A percentile compares a stretch with the other conserved stretches of the same genome.
Evolutionary conservation across 371 early-diverging fungal genomes (phyloP).

Genomic region (Cladochytrium tenue): DNA sequence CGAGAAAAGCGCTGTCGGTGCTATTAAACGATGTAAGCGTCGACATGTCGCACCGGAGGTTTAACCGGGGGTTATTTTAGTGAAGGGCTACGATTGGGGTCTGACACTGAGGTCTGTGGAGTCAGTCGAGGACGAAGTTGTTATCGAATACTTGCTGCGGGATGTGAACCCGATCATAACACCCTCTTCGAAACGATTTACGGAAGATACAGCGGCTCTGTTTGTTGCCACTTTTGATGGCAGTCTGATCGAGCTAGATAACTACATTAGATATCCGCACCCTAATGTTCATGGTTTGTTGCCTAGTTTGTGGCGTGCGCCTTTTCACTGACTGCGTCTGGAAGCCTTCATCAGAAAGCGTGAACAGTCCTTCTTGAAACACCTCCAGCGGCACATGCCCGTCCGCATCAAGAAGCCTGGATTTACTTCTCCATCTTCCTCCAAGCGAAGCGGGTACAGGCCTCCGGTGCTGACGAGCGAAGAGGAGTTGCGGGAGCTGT

Average conservation of each 20-base stretch:
- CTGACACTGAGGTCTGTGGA: constrained; percentile 30
- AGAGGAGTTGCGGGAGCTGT: constrained; percentile 26
- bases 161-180: constrained; percentile 31
- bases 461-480: not conserved
- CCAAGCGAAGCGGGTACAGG: constrained; percentile 1
- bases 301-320: not conserved
- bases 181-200: constrained; percentile 23
- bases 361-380: constrained; percentile 25
- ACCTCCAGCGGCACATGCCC: constrained; percentile 31
- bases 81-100: constrained; percentile 34
- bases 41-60: not conserved
- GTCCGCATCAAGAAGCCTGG: not conserved
- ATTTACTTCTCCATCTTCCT: not conserved
- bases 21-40: constrained; percentile 27
- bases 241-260: constrained; percentile 33
- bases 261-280: constrained; percentile 17
- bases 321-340: not conserved
- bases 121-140: constrained; percentile 33
- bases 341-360: constrained; percentile 26
- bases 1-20: constrained; percentile 35
- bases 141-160: constrained; percentile 32
- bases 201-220: constrained; percentile 28
- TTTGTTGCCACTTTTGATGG: constrained; percentile 41
- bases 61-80: constrained; percentile 3
- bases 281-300: constrained; percentile 13